phyloP scores from a whole-genome alignment of 2,329 filamentous ascomycete genomes.

The Coniosporium tulheliwenetii region DNA sequence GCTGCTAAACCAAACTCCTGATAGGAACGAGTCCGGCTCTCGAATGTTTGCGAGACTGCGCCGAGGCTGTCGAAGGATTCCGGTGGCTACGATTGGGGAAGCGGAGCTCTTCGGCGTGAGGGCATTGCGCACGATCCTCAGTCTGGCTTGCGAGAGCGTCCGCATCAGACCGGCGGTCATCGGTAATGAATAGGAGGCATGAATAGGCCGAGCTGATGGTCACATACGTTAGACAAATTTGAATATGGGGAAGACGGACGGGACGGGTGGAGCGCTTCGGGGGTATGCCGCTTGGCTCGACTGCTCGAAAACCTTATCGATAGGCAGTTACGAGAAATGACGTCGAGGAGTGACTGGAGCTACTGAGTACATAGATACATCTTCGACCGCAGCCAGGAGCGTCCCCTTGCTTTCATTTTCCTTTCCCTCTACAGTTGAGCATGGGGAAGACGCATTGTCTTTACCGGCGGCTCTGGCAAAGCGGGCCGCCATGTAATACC shows the following conservation, averaged over 20 bases:
- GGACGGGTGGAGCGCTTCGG: too few species aligned
- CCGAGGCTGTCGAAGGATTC: background rate
- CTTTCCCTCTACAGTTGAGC: background rate
- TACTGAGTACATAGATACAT: too few species aligned
- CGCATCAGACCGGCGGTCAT: conserved; percentile 31
- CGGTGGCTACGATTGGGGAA: background rate
- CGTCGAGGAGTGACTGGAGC: too few species aligned
- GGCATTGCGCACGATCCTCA: conserved; percentile 10
- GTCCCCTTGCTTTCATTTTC: too few species aligned
- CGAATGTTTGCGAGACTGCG: conserved; percentile 13
- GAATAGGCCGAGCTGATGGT: background rate
- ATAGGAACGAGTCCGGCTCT: conserved; percentile 14
- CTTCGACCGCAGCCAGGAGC: too few species aligned
- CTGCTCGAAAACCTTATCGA: too few species aligned
- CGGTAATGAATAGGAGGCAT: conserved; percentile 3
- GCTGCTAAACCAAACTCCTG: conserved; percentile 28
- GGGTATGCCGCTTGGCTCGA: too few species aligned
- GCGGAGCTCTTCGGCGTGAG: background rate
- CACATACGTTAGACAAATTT: too few species aligned
- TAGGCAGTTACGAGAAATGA: too few species aligned
- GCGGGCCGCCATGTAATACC: conserved; percentile 39
- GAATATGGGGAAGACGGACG: too few species aligned
- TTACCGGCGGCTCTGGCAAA: conserved; percentile 41
- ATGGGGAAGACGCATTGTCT: conserved; percentile 29
- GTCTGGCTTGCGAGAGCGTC: conserved; percentile 26